Evolutionary conservation across 2,329 filamentous ascomycete species (phyloP).

Genomic region (Pseudovirgaria hyperparasitica): DNA sequence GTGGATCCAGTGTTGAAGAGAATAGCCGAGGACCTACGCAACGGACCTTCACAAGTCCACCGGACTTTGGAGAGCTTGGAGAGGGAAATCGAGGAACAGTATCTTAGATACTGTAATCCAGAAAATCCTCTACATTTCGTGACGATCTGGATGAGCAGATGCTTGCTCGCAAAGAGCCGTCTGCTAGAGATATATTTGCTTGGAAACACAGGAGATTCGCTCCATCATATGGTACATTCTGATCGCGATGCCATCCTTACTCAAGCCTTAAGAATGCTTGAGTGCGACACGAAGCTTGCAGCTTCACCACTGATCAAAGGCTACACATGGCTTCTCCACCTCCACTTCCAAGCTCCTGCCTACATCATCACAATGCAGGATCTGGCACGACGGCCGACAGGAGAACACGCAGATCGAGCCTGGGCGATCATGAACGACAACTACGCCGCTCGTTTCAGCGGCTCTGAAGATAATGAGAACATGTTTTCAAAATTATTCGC

Average conservation of each 20-base stretch:
- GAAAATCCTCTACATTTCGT: slow-evolving; percentile 35
- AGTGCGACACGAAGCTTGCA: slow-evolving; percentile 34
- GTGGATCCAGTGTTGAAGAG: slow-evolving; percentile 29
- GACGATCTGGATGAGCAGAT: slow-evolving; percentile 33
- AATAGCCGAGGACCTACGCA: slow-evolving; percentile 17
- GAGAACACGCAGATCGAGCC: slow-evolving; percentile 18
- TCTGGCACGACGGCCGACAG: slow-evolving; percentile 24
- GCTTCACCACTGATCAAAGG: slow-evolving; percentile 27
- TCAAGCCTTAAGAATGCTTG: slow-evolving; percentile 27
- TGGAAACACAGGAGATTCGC: slow-evolving; percentile 9
- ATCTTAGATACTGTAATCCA: slow-evolving; percentile 31
- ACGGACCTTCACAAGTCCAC: slow-evolving; percentile 7
- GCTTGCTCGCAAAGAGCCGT: slow-evolving; percentile 34
- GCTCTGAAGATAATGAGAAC: slow-evolving; percentile 6
- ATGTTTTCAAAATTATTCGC: slow-evolving; percentile 33
- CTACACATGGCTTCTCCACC: slow-evolving; percentile 30
- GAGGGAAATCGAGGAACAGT: slow-evolving; percentile 28
- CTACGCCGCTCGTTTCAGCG: slow-evolving; percentile 23
- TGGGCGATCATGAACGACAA: slow-evolving; percentile 37
- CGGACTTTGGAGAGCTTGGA: slow-evolving; percentile 22
- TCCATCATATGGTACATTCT: slow-evolving; percentile 5
- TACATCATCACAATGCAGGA: slow-evolving; percentile 35
- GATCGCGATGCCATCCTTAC: slow-evolving; percentile 16
- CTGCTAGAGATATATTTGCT: slow-evolving; percentile 40
- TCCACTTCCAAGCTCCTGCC: slow-evolving; percentile 37